Base-by-base conservation (phyloP, 495 filamentous ascomycete species). In the Hypoxylon rickii region DNA sequence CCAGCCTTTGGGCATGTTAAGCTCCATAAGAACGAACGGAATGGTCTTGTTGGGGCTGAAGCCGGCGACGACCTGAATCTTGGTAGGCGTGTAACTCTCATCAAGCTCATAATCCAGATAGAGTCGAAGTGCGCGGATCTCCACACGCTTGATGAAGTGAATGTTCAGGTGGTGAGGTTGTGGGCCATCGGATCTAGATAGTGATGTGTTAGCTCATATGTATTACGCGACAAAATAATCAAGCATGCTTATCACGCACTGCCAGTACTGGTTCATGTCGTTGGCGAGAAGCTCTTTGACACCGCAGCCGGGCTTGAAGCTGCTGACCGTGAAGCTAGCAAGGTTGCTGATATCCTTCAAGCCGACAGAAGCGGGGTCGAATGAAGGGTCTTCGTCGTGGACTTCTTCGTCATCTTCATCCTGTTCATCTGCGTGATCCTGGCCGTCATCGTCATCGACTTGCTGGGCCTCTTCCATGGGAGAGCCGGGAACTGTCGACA, bases 51-150 rank as follows among this genome's bases (percentile, higher is more conserved):
- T 90, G 41, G 86, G 84, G 16, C 90, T 86, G 58, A 89, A 96
- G 7, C 94, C 94, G 3, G 91, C 92, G 15, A 86, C 78, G 60
- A 97, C 89, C 7, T 84, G 76, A 63, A 98, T 92, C 59, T 89
- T 87, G 1, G 92, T 97, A 1, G 94, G 94, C n/a, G 94, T 98
- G 72, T 98, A 98, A 24, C 86, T 90, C 74, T 98, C 94, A 72
- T 98, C 94, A 13, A 87, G 77, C 42, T 87, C 85, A 67, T 93
- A 96, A 73, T 97, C 90, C 24, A 97, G 85, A 61, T 89, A 94
- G 22, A 98, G 84, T 11, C 93, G 80, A 21, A 98, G 85, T 12
- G 82, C 81, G 4, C 88, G 86, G 44, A 98, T 88, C 42, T 85
- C 85, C 39, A 97, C 94, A 6, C 92, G 80, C 66, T 96, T 95